Evolutionary conservation across 2,329 filamentous ascomycete genomes (phyloP), one percentile per base, ranked within the genome.

Genomic region (Hypoxylon sp.): DNA sequence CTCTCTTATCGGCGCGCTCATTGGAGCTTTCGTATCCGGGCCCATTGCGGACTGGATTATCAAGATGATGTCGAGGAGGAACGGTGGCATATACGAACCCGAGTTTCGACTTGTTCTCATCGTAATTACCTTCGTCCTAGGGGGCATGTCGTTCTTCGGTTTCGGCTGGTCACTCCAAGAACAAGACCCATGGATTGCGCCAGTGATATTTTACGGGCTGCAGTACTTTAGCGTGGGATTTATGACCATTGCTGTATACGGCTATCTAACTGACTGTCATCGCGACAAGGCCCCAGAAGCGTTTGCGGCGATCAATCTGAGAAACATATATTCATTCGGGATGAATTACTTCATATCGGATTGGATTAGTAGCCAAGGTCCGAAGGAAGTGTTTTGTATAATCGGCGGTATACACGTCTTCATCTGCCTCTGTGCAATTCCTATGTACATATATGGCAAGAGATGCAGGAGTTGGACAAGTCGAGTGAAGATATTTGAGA

Each of bases 21-120:
- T 88, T 11, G 86, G 86, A 33, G 88, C 86, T 77, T 80, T 86
- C 58, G 88, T 86, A 71, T 87, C 87, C 39, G 87, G 87, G 11
- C 87, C 85, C 71, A 81, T 86, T 65, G 87, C 85, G 8, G 87
- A 89, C 73, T 78, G 81, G 69, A 87, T 89, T 69, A 83, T 88
- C 24, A 78, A 84, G 42, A 87, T 84, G 83, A 85, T 86, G 81
- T 84, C 85, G 2, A 84, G 83, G 59, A 82, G 82, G 24, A 86
- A 87, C 68, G 80, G 80, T 17, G 86, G 86, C 8, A 80, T 88
- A 42, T 84, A 85, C 72, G 86, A 88, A 72, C 84, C 86, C 6
- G 86, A 88, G 74, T 73, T 73, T 24, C 61, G 71, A 26, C 76
- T 84, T 11, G 76, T 83, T 1, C 75, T 80, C 24, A 74, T 78